A percentile compares a stretch with the other conserved stretches of the same genome.
Conservation (phyloP, 257 asterid genomes). For the Solanum lycopersicoides region DNA sequence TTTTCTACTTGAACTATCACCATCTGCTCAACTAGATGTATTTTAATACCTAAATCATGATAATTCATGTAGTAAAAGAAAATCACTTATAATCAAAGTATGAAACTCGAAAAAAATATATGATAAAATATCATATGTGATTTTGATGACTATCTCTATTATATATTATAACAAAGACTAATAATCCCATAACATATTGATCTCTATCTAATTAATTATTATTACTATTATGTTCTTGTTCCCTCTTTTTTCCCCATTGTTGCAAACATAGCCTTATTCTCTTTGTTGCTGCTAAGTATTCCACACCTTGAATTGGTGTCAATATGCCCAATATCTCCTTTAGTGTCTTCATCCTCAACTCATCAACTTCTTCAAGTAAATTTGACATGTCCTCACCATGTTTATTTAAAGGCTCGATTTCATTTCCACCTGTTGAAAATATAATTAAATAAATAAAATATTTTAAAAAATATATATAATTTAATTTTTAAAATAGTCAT, state of each 20-base stretch:
- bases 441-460: not conserved
- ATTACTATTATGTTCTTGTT: conserved; percentile 2
- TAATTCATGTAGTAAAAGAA: rapidly evolving
- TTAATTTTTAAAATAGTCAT: not conserved
- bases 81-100: rapidly evolving
- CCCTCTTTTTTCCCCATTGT: conserved; percentile 26
- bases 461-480: not conserved
- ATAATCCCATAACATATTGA: not conserved
- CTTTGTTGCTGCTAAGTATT: conserved; percentile 14
- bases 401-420: not conserved
- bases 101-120: not conserved
- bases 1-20: not conserved
- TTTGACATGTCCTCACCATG: conserved; percentile 7
- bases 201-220: not conserved
- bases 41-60: not conserved
- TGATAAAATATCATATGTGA: not conserved
- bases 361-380: conserved; percentile 19
- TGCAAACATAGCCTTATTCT: conserved; percentile 20
- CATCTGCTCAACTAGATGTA: not conserved
- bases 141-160: not conserved
- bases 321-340: conserved; percentile 12
- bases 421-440: not conserved
- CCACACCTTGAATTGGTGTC: conserved; percentile 22
- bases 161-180: not conserved
- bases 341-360: conserved; percentile 13